Percentiles rank a stretch among this genome's conserved stretches.
phyloP scores from a whole-genome alignment of 306 rosid genomes.

The Rubus idaeus region DNA sequence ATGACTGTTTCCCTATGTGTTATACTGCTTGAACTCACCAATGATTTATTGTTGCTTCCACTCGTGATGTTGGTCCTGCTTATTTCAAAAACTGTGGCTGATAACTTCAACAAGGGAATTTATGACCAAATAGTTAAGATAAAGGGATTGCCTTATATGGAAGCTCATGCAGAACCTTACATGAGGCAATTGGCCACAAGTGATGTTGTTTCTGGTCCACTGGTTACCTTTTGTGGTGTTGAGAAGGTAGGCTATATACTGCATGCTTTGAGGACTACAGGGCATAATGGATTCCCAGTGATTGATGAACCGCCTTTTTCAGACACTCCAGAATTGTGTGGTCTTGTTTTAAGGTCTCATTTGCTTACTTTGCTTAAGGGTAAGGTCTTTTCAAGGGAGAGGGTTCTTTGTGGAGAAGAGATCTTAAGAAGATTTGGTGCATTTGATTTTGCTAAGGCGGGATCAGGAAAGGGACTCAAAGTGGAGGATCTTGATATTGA shows the following conservation, averaged over 20 bases:
- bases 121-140: slow-evolving; percentile 81
- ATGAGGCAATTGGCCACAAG: slow-evolving; percentile 67
- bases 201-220: slow-evolving; percentile 74
- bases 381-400: slow-evolving; percentile 52
- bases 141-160: slow-evolving; percentile 79
- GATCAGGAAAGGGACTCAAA: slow-evolving; percentile 79
- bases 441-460: slow-evolving; percentile 77
- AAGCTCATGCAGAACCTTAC: slow-evolving; percentile 78
- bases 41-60: slow-evolving; percentile 72
- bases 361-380: slow-evolving; percentile 74
- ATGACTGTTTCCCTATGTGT: slow-evolving; percentile 90
- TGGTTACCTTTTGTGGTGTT: slow-evolving; percentile 59
- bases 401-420: slow-evolving; percentile 27
- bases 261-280: slow-evolving; percentile 44
- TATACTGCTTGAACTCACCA: slow-evolving; percentile 86
- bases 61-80: slow-evolving; percentile 82
- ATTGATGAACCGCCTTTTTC: slow-evolving; percentile 85
- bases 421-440: slow-evolving; percentile 40
- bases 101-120: slow-evolving; percentile 71
- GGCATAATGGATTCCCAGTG: slow-evolving; percentile 91
- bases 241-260: slow-evolving; percentile 68
- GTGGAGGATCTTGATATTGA: slow-evolving; percentile 67
- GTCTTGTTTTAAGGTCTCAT: slow-evolving; percentile 84
- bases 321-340: slow-evolving; percentile 68
- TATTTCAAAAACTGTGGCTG: slow-evolving; percentile 74